phyloP scores from a whole-genome alignment of 2,329 filamentous ascomycete species.

The Gnomoniopsis sp. region DNA sequence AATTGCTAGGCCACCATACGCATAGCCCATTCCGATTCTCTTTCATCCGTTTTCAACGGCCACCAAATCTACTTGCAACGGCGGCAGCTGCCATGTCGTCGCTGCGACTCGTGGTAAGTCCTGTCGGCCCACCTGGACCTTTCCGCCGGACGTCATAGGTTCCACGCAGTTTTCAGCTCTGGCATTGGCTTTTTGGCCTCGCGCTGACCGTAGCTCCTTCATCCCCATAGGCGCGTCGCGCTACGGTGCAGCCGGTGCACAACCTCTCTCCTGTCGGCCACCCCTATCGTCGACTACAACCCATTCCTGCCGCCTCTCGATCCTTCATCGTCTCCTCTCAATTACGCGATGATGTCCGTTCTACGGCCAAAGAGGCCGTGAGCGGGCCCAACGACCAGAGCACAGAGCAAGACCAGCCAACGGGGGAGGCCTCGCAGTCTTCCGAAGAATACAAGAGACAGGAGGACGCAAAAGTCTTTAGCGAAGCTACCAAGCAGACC shows the following conservation, averaged over 20 bases:
- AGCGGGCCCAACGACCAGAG: background rate
- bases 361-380: background rate
- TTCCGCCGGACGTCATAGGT: conserved; percentile 10
- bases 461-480: background rate
- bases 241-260: conserved; percentile 11
- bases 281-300: conserved; percentile 13
- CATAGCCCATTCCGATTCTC: background rate
- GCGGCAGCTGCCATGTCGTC: conserved; percentile 18
- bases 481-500: background rate
- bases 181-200: background rate
- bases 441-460: background rate
- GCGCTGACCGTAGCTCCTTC: conserved; percentile 8
- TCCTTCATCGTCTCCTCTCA: conserved; percentile 9
- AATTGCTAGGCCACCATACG: conserved; percentile 5
- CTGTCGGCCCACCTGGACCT: background rate
- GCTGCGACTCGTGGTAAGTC: conserved; percentile 18
- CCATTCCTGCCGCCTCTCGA: conserved; percentile 15
- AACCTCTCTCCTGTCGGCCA: conserved; percentile 3
- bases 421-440: background rate
- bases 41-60: background rate
- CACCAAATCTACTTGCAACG: background rate
- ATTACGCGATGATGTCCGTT: background rate
- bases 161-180: background rate
- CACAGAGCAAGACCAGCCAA: background rate
- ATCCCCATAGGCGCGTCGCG: conserved; percentile 6